Evolutionary conservation across 2,329 filamentous ascomycete species (phyloP), one percentile per base, ranked within the genome.

Genomic region (Apiospora malaysiana): DNA sequence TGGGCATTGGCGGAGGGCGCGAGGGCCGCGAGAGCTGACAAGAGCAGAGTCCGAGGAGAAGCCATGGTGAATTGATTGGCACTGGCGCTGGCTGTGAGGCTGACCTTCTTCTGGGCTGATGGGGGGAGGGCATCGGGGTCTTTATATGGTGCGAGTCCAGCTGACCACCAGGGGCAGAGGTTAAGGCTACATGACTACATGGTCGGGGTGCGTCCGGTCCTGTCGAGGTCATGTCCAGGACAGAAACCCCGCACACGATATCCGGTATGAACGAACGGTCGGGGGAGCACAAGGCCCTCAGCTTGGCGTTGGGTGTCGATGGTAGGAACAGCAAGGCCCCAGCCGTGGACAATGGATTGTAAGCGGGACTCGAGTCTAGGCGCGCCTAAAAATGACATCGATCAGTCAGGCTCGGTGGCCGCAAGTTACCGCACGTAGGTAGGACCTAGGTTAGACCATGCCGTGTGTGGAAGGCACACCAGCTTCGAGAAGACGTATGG

Each of bases 1-100:
- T 72, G 71, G 42, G 69, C 71, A 27, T 25, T 68, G 42, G 66
- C 47, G n/a, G 71, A 42, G n/a, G 68, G 49, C n/a, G 66, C 69
- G 27, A 72, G 27, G 27, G 68, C 63, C n/a, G 69, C 63, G 46
- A 71, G 68, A 27, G 71, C 66, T 12, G 71, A 72, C 45, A 72
- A 63, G 25, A 72, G 63, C 66, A 72, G 45, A 40, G 59, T 69
- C 71, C 67, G 56, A 25, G 71, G 25, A 63, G 71, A 70, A 72
- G 69, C 71, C 71, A 72, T 72, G 46, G 23, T 72, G 69, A 72
- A 40, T 70, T 68, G 71, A 63, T 37, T 27, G 56, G 25, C 49
- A 56, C 68, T 69, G 46, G 68, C 46, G 68, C 46, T 69, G 49
- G 51, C 68, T 69, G 51, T 68, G 67, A 42, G 45, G 67, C 56